Conservation (phyloP, 2,329 filamentous ascomycete genomes). For the Arthrobotrys megalospora region DNA sequence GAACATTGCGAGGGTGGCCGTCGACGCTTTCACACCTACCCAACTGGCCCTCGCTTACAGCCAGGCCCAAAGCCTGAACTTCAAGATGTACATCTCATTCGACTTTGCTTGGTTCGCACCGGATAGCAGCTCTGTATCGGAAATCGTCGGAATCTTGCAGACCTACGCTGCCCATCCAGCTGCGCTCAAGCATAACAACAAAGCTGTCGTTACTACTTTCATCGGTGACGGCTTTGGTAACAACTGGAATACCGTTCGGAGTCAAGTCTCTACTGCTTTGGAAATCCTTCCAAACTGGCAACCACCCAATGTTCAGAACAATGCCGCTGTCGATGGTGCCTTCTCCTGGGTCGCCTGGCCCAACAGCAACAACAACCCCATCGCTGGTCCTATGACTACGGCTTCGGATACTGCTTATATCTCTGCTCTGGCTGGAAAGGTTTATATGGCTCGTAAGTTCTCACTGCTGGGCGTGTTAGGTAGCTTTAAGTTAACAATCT, state of each 20-base stretch:
- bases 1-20: constrained; percentile 66
- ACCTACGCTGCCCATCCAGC: constrained; percentile 67
- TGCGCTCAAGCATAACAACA: constrained; percentile 68
- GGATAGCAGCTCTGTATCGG: constrained; percentile 61
- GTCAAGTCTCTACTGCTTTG: constrained; percentile 49
- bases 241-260: constrained; percentile 60
- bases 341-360: constrained; percentile 71
- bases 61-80: constrained; percentile 65
- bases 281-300: constrained; percentile 59
- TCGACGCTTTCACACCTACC: constrained; percentile 62
- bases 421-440: constrained; percentile 67
- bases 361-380: constrained; percentile 63
- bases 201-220: constrained; percentile 72
- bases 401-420: constrained; percentile 68
- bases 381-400: constrained; percentile 66
- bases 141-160: constrained; percentile 67
- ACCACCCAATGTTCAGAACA: constrained; percentile 41
- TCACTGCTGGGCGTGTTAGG: not conserved
- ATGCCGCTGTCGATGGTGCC: constrained; percentile 65
- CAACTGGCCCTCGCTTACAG: constrained; percentile 66
- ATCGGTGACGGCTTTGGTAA: constrained; percentile 68
- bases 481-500: not conserved
- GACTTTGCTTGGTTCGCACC: constrained; percentile 64
- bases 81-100: constrained; percentile 67
- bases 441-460: constrained; percentile 70